Conservation (phyloP, 768 basidiomycete genomes). For the Trametes punicea region DNA sequence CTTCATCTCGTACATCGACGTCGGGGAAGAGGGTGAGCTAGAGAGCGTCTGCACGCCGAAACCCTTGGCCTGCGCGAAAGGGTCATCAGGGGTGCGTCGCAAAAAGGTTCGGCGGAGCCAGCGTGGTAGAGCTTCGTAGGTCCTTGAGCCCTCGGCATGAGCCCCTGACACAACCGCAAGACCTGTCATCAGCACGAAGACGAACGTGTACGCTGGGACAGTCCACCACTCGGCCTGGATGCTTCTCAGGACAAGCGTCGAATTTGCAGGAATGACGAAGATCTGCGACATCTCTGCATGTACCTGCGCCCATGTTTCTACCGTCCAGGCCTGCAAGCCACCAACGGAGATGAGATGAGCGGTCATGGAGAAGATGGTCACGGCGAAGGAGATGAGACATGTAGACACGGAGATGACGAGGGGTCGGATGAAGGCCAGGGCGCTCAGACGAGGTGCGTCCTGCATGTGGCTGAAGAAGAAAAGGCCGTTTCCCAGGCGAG, state of each 20-base stretch:
- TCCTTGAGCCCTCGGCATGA: conserved; percentile 11
- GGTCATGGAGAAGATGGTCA: conserved; percentile 21
- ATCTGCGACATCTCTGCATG: conserved; percentile 23
- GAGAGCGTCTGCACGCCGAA: conserved; percentile 14
- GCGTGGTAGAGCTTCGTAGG: conserved; percentile 9
- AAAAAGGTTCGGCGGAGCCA: conserved; percentile 14
- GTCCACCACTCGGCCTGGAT: conserved; percentile 20
- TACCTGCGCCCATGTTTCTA: conserved; percentile 20
- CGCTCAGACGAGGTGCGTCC: conserved; percentile 18
- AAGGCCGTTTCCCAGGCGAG: conserved; percentile 43
- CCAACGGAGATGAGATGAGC: conserved; percentile 13
- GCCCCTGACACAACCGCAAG: conserved; percentile 8
- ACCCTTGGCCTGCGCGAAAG: neutral
- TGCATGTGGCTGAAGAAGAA: conserved; percentile 26
- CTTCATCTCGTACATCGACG: conserved; percentile 21
- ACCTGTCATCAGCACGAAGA: conserved; percentile 12
- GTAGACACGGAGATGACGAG: conserved; percentile 20
- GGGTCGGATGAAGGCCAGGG: conserved; percentile 24
- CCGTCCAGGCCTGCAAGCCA: conserved; percentile 22
- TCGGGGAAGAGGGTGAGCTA: conserved; percentile 15
- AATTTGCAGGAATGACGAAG: conserved; percentile 10
- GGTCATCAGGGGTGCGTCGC: conserved; percentile 6
- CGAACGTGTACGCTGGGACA: conserved; percentile 14
- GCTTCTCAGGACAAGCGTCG: neutral
- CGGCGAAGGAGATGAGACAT: conserved; percentile 15